A percentile compares a stretch with the other conserved stretches of the same genome.
Conservation (phyloP, 768 basidiomycete genomes). For the Coprinopsis cinerea region DNA sequence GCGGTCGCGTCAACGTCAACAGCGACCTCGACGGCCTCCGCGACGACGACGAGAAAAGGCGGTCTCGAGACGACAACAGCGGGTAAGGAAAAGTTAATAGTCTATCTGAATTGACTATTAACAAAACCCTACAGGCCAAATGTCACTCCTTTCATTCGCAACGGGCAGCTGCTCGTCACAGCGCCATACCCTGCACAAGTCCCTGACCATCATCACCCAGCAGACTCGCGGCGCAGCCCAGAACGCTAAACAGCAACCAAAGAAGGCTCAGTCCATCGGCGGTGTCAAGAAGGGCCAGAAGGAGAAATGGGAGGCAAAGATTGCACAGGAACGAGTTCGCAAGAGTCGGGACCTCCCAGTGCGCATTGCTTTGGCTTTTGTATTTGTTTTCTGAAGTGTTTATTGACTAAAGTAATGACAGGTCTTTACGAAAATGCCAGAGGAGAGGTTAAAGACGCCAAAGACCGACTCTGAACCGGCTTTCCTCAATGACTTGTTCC, state of each 20-base stretch:
- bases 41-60: too few species aligned
- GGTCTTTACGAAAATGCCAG: slow-evolving; percentile 11
- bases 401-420: not conserved
- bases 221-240: slow-evolving; percentile 2
- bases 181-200: not conserved
- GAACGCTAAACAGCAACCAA: not conserved
- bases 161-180: not conserved
- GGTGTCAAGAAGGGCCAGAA: slow-evolving; percentile 5
- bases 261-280: slow-evolving; percentile 4
- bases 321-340: not conserved
- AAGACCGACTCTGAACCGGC: not conserved
- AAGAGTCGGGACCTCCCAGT: slow-evolving; percentile 1
- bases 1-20: not conserved
- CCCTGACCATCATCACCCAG: not conserved
- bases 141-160: not conserved
- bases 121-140: too few species aligned
- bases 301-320: slow-evolving; percentile 3
- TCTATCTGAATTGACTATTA: too few species aligned
- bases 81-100: too few species aligned
- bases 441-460: slow-evolving; percentile 3
- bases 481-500: not conserved
- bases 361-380: not conserved
- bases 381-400: not conserved
- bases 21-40: too few species aligned
- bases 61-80: too few species aligned